These are phyloP conservation scores for Juglanconis sp. DNA, from an alignment of 2,329 filamentous ascomycete genomes.

Conservation along the genomic window DNA sequence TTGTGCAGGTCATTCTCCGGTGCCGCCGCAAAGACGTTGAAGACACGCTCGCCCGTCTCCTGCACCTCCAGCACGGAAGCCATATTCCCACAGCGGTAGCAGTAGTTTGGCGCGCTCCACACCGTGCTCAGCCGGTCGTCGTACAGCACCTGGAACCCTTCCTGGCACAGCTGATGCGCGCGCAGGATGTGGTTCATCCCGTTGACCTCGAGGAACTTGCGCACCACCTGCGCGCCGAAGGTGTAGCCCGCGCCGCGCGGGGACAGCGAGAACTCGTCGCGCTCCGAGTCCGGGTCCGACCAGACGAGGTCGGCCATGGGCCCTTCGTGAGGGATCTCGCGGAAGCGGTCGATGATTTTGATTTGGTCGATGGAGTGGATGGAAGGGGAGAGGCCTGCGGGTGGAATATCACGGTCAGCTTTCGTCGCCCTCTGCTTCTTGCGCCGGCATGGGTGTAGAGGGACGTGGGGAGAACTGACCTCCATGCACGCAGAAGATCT, in stretches of 20 bases:
- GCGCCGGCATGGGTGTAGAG: neutral
- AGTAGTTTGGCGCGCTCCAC: constrained; percentile 97
- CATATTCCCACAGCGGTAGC: constrained; percentile 94
- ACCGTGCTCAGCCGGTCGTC: constrained; percentile 93
- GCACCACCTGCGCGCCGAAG: constrained; percentile 95
- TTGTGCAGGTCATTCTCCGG: constrained; percentile 93
- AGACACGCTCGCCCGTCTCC: constrained; percentile 87
- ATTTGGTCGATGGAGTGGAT: constrained; percentile 99
- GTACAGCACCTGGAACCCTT: constrained; percentile 95
- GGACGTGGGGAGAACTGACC: constrained; percentile 42
- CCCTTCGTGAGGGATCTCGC: constrained; percentile 96
- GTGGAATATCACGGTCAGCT: neutral
- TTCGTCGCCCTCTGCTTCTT: neutral
- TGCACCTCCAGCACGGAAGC: constrained; percentile 95
- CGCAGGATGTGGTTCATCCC: constrained; percentile 96
- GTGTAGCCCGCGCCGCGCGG: constrained; percentile 95
- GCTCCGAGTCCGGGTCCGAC: constrained; percentile 96
- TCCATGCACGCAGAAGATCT: constrained; percentile 98
- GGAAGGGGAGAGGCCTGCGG: constrained; percentile 70
- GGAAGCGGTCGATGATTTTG: constrained; percentile 98
- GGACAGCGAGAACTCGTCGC: constrained; percentile 93
- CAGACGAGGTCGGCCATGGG: constrained; percentile 99
- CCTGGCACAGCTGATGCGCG: constrained; percentile 97
- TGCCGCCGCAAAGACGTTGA: constrained; percentile 96
- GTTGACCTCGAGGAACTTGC: constrained; percentile 97